Evolutionary conservation across 257 asterid species (phyloP), one percentile per base, ranked within the genome.

Genomic region (Verbascum thapsus): DNA sequence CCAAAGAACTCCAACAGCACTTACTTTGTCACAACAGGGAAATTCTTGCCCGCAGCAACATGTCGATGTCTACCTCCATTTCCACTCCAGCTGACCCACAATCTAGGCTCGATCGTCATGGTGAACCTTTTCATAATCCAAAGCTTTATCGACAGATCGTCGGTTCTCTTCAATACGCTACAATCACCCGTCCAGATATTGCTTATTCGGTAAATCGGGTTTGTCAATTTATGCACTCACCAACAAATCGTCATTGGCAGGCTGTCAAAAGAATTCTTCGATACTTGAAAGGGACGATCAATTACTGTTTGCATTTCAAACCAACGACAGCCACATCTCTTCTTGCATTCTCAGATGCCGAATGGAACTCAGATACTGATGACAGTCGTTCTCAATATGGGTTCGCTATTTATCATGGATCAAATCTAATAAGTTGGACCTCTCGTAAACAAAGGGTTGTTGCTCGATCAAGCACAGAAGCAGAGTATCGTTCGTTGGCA

Each of bases 151-250:
- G 51, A 5, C 32, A 42, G 7, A 16, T 60, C 9, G 12, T 10
- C 13, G 57, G 67, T 7, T 23, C 3, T 7, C 23, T 62, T 3
- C 47, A 45, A 47, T 62, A 62, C 18, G 22, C 30, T 9, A 44
- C 45, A 5, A 30, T 62, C 10, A 62, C 58, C 2, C 6, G 23
- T 1, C 42, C 57, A 3, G 45, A 48, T 34, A 30, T 62, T 13
- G 17, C 68, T 1, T 62, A 44, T 39, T 44, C 68, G 2, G 57
- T 45, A 0, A 62, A 62, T 32, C 15, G 48, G 6, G 4, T 62
- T 7, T 23, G 58, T 34, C 68, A 62, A 47, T 34, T 23, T 62
- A n/a, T 62, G 48, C 47, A 30, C 4, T 6, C 4, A 11, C 68
- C 68, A 0, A 13, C n/a, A n/a, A n/a, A 2, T 42, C 43, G 1